Base-by-base conservation (phyloP, 768 basidiomycete species). In the Cubamyces sp. region DNA sequence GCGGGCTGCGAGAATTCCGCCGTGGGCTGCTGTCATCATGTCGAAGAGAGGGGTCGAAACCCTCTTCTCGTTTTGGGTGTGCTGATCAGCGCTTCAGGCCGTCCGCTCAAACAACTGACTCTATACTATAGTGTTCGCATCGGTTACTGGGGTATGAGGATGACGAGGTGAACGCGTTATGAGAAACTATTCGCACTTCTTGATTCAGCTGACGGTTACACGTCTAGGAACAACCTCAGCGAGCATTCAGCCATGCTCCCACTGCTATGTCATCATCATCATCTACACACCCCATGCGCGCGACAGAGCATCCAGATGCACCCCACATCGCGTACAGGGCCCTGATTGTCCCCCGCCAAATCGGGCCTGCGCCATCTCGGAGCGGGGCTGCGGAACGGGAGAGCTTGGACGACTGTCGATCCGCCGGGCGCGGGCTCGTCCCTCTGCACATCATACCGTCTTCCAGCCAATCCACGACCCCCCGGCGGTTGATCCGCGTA, bases 371-470 rank as follows among this genome's bases (percentile, higher is more conserved):
- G 18, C 14, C 50, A 14, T 51, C 50, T 37, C 51, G 51, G 19
- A 53, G 51, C 37, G 11, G 19, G 51, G 39, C 51, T 19, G 51
- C 51, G 51, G 39, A 53, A 40, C 37, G 30, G 49, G 51, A 39
- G 51, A 11, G 51, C 16, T n/a, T 21, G 39, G 8, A 18, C 51
- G 18, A 11, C 30, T 30, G 51, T 53, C 51, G 51, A 53, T 53
- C 51, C 34, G 34, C 6, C 34, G 37, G 51, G 40, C 51, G n/a
- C 30, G n/a, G 18, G 48, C 15, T 16, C 9, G 14, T 30, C 4
- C 48, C 28, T 26, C 48, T 49, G 25, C 12, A 28, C 48, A 16
- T 28, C 34, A 34, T 34, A 5, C 9, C 9, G 34, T 34, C 34
- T 34, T 34, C 34, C 34, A 34, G 34, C 34, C 34, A 34, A 34